phyloP scores from a whole-genome alignment of 257 asterid species.

The Leptodermis oblonga region DNA sequence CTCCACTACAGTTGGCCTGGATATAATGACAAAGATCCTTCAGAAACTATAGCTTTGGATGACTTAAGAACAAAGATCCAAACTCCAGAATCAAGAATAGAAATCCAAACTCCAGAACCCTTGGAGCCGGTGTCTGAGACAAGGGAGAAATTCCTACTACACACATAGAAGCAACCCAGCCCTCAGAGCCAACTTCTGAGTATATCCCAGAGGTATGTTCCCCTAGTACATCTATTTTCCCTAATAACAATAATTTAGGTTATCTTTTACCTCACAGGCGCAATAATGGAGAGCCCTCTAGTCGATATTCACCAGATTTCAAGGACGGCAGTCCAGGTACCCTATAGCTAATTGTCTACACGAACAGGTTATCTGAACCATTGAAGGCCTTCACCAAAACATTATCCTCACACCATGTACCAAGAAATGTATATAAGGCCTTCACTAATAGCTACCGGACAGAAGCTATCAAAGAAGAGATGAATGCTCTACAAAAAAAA shows the following conservation, averaged over 20 bases:
- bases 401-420: not conserved
- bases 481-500: not conserved
- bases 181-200: not conserved
- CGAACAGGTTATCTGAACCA: not conserved
- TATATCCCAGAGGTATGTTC: not conserved
- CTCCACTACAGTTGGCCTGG: too few relatives aligned
- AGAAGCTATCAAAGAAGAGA: not conserved
- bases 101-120: too few relatives aligned
- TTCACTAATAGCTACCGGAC: not conserved
- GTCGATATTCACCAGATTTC: not conserved
- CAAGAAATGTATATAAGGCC: not conserved
- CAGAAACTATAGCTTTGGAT: too few relatives aligned
- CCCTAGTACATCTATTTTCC: not conserved
- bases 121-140: too few relatives aligned
- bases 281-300: constrained; percentile 4
- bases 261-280: not conserved
- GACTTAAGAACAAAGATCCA: too few relatives aligned
- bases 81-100: too few relatives aligned
- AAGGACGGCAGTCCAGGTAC: not conserved
- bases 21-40: too few relatives aligned
- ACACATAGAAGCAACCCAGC: too few relatives aligned
- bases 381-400: not conserved
- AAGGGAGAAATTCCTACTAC: too few relatives aligned
- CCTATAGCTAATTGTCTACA: not conserved
- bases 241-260: not conserved